These are phyloP conservation scores for Jamesozyma gamospora DNA, from an alignment of 805 yeast genomes.

Conservation along the genomic window DNA sequence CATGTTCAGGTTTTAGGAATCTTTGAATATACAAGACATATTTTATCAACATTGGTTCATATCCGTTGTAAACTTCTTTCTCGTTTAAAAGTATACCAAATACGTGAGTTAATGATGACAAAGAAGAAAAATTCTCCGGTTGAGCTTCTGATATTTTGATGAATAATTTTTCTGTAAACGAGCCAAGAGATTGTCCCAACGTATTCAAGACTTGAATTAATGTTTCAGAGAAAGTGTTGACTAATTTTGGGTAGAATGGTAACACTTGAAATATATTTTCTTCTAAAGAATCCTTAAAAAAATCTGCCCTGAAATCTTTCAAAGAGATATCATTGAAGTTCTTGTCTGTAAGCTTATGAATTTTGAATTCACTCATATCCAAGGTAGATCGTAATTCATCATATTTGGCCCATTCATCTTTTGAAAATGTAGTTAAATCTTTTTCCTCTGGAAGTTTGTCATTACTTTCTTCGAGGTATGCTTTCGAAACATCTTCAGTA, in stretches of 20 bases:
- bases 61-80: constrained; percentile 29
- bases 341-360: neutral
- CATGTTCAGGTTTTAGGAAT: constrained; percentile 30
- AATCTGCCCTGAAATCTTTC: constrained; percentile 31
- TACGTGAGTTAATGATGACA: constrained; percentile 35
- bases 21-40: constrained; percentile 32
- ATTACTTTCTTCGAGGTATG: constrained; percentile 24
- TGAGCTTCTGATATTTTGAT: constrained; percentile 32
- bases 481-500: constrained; percentile 22
- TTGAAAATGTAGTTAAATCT: constrained; percentile 15
- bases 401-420: constrained; percentile 28
- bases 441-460: constrained; percentile 26
- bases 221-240: constrained; percentile 33
- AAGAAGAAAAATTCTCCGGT: constrained; percentile 18
- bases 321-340: constrained; percentile 12
- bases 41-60: constrained; percentile 27
- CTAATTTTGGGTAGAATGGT: constrained; percentile 35
- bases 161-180: constrained; percentile 31
- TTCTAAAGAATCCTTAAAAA: constrained; percentile 27
- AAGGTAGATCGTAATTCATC: neutral
- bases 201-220: constrained; percentile 30
- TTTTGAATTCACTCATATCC: neutral
- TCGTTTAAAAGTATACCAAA: constrained; percentile 37
- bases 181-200: constrained; percentile 27
- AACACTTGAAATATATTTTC: constrained; percentile 36